Evolutionary conservation across 23 red algal genomes (phyloP).

Genomic region (Pyropia haitanensis): DNA sequence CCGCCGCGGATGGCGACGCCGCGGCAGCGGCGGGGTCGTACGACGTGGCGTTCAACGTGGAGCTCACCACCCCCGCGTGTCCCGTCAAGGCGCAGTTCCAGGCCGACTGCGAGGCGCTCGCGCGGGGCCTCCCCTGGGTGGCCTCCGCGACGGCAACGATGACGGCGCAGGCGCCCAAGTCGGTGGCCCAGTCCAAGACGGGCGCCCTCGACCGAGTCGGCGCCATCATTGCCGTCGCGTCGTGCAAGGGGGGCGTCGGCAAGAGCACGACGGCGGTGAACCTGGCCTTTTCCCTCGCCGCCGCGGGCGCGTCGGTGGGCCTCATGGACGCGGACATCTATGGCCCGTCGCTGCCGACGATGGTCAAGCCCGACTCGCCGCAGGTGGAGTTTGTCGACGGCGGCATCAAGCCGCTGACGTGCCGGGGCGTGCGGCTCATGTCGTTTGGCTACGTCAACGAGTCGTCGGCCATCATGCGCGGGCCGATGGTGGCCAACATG

Average conservation of each 20-base stretch:
- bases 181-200: not conserved
- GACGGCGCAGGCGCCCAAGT: conserved; percentile 31
- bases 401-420: conserved; percentile 63
- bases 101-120: conserved; percentile 50
- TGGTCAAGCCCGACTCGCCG: conserved; percentile 63
- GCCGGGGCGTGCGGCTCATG: conserved; percentile 87
- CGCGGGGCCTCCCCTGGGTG: conserved; percentile 57
- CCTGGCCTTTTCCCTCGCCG: conserved; percentile 73
- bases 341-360: conserved; percentile 84
- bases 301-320: conserved; percentile 71
- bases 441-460: conserved; percentile 98
- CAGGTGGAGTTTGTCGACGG: conserved; percentile 76
- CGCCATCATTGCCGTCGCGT: conserved; percentile 80
- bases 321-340: conserved; percentile 99
- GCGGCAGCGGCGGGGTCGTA: conserved; percentile 11
- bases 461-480: conserved; percentile 90
- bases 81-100: conserved; percentile 90
- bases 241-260: conserved; percentile 93
- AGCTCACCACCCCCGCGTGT: conserved; percentile 96
- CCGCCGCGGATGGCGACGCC: not conserved
- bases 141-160: conserved; percentile 28
- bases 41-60: conserved; percentile 78
- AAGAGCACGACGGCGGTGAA: conserved; percentile 97
- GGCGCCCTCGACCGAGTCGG: conserved; percentile 45
- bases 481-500: conserved; percentile 94